phyloP scores from a whole-genome alignment of 2,329 filamentous ascomycete species.

The Aspergillus sp. region DNA sequence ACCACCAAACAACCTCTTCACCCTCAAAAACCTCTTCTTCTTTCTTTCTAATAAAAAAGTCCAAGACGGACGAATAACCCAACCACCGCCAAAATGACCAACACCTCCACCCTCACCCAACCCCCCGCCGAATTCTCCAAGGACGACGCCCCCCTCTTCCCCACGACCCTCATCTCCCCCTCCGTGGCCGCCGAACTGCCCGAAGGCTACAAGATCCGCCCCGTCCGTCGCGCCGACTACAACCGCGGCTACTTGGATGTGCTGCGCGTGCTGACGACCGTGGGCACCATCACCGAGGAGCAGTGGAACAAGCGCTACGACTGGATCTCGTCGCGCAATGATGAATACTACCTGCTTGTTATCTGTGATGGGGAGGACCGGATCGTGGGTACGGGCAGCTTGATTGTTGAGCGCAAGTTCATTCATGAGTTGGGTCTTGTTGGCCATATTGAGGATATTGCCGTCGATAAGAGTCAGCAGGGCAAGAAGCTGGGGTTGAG shows the following conservation, averaged over 20 bases:
- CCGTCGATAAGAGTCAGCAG: constrained; percentile 91
- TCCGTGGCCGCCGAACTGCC: constrained; percentile 72
- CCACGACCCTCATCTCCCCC: constrained; percentile 72
- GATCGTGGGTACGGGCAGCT: constrained; percentile 85
- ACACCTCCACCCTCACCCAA: constrained; percentile 21
- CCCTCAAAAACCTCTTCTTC: neutral
- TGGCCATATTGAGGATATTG: constrained; percentile 97
- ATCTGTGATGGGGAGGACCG: constrained; percentile 70
- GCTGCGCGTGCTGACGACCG: constrained; percentile 85
- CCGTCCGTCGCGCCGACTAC: constrained; percentile 77
- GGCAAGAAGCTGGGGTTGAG: constrained; percentile 93
- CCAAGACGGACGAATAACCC: neutral
- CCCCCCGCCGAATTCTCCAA: constrained; percentile 20
- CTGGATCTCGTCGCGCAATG: constrained; percentile 72
- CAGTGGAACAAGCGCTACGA: constrained; percentile 79
- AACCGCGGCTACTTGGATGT: constrained; percentile 84
- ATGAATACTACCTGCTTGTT: constrained; percentile 82
- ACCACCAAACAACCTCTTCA: neutral
- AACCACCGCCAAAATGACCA: neutral
- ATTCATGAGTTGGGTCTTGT: constrained; percentile 58
- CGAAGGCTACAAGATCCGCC: constrained; percentile 77
- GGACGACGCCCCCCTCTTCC: constrained; percentile 69
- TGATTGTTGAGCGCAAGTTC: constrained; percentile 87
- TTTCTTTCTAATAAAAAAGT: neutral
- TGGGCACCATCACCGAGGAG: constrained; percentile 78